Conservation (phyloP, 352 stramenopile genomes). For the Pythium vanterpoolii region DNA sequence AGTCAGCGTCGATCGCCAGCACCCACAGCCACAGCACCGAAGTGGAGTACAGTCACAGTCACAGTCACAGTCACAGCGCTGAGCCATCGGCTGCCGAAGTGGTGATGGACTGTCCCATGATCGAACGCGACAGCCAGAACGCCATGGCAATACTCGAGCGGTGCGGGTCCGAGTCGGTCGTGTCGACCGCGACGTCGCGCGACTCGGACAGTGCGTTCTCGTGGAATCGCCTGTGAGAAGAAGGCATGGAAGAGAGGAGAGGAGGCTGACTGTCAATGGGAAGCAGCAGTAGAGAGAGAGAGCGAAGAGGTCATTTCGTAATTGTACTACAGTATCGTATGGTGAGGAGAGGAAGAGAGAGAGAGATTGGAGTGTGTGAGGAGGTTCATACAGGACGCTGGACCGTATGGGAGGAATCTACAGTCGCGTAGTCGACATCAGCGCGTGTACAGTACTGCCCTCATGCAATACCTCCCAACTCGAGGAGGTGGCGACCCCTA, state of each 20-base stretch:
- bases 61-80: neutral
- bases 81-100: neutral
- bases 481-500: no score
- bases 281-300: slow-evolving; percentile 3
- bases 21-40: neutral
- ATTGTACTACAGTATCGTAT: no score
- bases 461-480: no score
- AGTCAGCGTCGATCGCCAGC: slow-evolving; percentile 10
- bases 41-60: neutral
- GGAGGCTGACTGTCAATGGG: slow-evolving; percentile 1
- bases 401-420: no score
- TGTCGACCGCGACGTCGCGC: slow-evolving; percentile 4
- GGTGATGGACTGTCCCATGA: slow-evolving; percentile 38
- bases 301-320: no score
- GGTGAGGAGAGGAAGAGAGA: neutral
- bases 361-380: no score
- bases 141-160: slow-evolving; percentile 34
- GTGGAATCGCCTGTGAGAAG: slow-evolving; percentile 11
- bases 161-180: slow-evolving; percentile 25
- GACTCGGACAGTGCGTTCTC: slow-evolving; percentile 14
- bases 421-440: no score
- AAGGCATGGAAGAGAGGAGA: neutral
- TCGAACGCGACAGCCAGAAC: slow-evolving; percentile 33
- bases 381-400: no score
- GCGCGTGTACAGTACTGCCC: no score